Base-by-base conservation (phyloP, 257 asterid genomes). In the Leptodermis oblonga region DNA sequence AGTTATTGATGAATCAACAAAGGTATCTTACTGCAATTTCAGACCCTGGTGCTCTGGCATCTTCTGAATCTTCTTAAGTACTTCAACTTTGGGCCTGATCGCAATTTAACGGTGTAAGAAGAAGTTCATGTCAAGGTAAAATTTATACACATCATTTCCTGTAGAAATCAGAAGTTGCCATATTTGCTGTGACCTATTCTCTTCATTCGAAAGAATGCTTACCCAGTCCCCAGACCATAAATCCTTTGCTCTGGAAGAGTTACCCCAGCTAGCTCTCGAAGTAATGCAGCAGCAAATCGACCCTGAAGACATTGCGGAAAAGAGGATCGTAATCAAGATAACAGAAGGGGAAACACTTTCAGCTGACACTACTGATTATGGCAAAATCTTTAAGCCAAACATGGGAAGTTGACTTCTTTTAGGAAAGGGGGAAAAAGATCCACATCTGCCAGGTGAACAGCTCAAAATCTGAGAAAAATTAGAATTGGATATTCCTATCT, bases 21-120 rank as follows among this genome's bases (percentile, higher is more conserved):
- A 51, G 25, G 66, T 62, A 73, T 72, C 96, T 86, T 83, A 94
- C 99, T 94, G 97, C 72, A 94, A 81, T 37, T 83, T 83, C 59
- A 91, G 83, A 46, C 95, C 96, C 79, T 86, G 89, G 77, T 91
- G 88, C 77, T 87, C 97, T 5, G 97, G 97, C 96, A 89, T 91
- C 58, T 87, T 84, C 75, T 91, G 97, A 69, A 94, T 92, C 85
- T 76, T 81, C 89, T 91, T 91, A 82, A 94, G 81, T 70, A 89
- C 97, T 77, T 91, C 71, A 17, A 89, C 97, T 80, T 91, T 91
- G 42, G 99, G 99, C 34, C 99, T 93, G 90, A 69, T 49, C 3
- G 39, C 75, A 62, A 76, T 51, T 65, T 75, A 22, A 69, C 68
- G 49, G 15, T 66, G 12, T 7, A 48, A 41, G 34, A 49, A 31